Conservation (phyloP, 768 basidiomycete species). For the Trichaptum fuscoviolaceum region DNA sequence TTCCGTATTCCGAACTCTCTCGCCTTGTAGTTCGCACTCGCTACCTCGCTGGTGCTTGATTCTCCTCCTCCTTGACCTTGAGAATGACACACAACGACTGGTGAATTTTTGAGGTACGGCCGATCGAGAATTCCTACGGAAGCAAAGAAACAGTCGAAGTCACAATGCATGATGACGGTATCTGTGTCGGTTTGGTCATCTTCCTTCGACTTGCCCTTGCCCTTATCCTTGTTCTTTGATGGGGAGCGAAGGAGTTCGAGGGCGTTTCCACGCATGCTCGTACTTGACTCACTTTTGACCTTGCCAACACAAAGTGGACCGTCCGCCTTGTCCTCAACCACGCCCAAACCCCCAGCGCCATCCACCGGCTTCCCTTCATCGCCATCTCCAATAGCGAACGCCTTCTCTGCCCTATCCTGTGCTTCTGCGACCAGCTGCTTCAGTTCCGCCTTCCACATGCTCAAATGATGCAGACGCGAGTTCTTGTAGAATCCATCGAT, state of each 20-base stretch:
- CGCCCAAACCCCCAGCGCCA: slow-evolving; percentile 5
- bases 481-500: slow-evolving; percentile 77
- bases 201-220: slow-evolving; percentile 49
- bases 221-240: slow-evolving; percentile 41
- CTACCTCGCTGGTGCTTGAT: slow-evolving; percentile 90
- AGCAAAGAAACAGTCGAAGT: slow-evolving; percentile 97
- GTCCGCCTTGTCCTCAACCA: slow-evolving; percentile 12
- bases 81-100: slow-evolving; percentile 94
- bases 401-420: slow-evolving; percentile 60
- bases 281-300: slow-evolving; percentile 23
- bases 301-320: background rate
- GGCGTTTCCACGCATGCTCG: slow-evolving; percentile 30
- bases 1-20: slow-evolving; percentile 82
- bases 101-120: slow-evolving; percentile 80
- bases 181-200: slow-evolving; percentile 42
- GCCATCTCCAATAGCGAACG: slow-evolving; percentile 12
- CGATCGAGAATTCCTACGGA: slow-evolving; percentile 79
- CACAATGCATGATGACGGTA: slow-evolving; percentile 83
- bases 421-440: slow-evolving; percentile 74
- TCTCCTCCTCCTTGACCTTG: slow-evolving; percentile 67
- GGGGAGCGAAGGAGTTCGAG: slow-evolving; percentile 47
- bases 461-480: slow-evolving; percentile 88
- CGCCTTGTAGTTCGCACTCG: slow-evolving; percentile 93
- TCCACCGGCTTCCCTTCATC: slow-evolving; percentile 1
- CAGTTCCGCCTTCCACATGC: slow-evolving; percentile 90